phyloP scores from a whole-genome alignment of 2,329 filamentous ascomycete species.

The Cercospora canescens region DNA sequence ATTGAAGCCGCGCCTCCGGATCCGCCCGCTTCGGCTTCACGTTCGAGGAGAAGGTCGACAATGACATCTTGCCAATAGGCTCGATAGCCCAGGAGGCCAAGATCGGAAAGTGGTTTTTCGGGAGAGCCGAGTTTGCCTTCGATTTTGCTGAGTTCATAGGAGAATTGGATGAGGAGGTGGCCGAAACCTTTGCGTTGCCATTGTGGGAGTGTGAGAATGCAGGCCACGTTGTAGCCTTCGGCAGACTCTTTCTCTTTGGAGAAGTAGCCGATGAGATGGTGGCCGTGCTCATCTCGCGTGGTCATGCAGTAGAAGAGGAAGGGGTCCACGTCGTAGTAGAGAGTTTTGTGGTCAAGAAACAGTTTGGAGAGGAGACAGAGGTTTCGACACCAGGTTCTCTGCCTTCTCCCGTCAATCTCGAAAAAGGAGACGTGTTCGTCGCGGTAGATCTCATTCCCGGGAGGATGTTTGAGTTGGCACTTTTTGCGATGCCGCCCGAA shows the following conservation, averaged over 20 bases:
- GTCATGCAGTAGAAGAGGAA: slow-evolving; percentile 99
- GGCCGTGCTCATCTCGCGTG: slow-evolving; percentile 81
- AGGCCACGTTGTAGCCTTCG: slow-evolving; percentile 96
- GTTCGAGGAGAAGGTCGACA: slow-evolving; percentile 77
- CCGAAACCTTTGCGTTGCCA: slow-evolving; percentile 96
- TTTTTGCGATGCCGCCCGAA: slow-evolving; percentile 86
- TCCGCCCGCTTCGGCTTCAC: slow-evolving; percentile 48
- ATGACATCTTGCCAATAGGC: slow-evolving; percentile 98
- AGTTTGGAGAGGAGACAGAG: slow-evolving; percentile 92
- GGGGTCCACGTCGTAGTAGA: slow-evolving; percentile 99
- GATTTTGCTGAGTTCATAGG: slow-evolving; percentile 92
- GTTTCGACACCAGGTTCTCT: slow-evolving; percentile 95
- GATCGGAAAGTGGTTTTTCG: slow-evolving; percentile 92
- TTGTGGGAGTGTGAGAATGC: slow-evolving; percentile 93
- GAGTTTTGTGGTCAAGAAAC: slow-evolving; percentile 95
- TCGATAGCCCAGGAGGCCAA: slow-evolving; percentile 89
- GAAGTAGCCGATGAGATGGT: slow-evolving; percentile 98
- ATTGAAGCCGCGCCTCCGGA: slow-evolving; percentile 73
- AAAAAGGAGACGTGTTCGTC: slow-evolving; percentile 94
- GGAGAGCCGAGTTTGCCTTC: slow-evolving; percentile 94
- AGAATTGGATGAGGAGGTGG: slow-evolving; percentile 91
- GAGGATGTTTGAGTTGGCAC: slow-evolving; percentile 87
- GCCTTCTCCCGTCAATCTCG: slow-evolving; percentile 91
- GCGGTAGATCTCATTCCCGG: slow-evolving; percentile 97
- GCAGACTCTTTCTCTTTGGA: slow-evolving; percentile 98